phyloP scores from a whole-genome alignment of 2,329 filamentous ascomycete species.

The Magnaporthiopsis incrustans region DNA sequence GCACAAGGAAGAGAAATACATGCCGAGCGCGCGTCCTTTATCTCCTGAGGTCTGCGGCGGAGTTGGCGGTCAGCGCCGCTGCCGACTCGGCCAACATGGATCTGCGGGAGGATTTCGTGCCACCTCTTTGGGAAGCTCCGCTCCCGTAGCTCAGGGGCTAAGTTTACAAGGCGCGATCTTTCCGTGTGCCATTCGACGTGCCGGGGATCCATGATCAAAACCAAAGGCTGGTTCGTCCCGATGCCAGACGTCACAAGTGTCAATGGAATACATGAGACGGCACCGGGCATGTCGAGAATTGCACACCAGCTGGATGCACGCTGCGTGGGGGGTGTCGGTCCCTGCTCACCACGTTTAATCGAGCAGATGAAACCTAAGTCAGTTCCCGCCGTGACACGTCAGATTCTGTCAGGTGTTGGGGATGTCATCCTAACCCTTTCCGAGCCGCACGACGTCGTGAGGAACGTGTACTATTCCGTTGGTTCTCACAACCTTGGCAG shows the following conservation, averaged over 20 bases:
- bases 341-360: background rate
- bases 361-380: background rate
- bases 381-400: background rate
- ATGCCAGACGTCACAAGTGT: background rate
- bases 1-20: too few relatives aligned
- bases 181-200: background rate
- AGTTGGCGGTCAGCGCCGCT: background rate
- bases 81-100: background rate
- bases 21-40: background rate
- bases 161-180: background rate
- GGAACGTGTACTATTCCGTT: too few relatives aligned
- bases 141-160: background rate
- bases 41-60: background rate
- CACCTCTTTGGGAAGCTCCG: slow-evolving; percentile 7
- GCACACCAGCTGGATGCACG: background rate
- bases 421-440: too few relatives aligned
- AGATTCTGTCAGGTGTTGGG: too few relatives aligned
- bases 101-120: background rate
- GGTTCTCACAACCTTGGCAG: too few relatives aligned
- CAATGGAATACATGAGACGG: background rate
- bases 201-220: too few relatives aligned
- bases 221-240: too few relatives aligned
- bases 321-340: background rate
- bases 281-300: background rate
- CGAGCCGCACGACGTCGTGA: too few relatives aligned